These are phyloP conservation scores for Monascus purpureus DNA, from an alignment of 495 filamentous ascomycete species.

Conservation along the genomic window DNA sequence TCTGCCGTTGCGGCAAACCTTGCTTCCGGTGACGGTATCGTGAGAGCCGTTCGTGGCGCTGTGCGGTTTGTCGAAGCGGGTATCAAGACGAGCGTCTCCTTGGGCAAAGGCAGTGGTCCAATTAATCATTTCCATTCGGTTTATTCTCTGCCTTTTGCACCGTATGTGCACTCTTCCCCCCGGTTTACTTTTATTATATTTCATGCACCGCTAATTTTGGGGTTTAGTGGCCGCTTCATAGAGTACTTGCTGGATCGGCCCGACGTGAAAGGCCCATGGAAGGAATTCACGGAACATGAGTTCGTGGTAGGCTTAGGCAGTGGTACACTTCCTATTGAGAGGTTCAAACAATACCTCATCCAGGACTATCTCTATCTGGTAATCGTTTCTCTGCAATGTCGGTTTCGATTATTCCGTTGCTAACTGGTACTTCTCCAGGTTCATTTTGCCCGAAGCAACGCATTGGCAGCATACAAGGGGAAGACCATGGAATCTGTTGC, in stretches of 20 bases:
- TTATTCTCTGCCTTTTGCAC: slow-evolving; percentile 64
- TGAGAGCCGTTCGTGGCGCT: slow-evolving; percentile 51
- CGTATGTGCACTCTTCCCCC: slow-evolving; percentile 41
- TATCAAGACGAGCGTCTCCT: slow-evolving; percentile 57
- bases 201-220: too few relatives aligned
- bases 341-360: slow-evolving; percentile 73
- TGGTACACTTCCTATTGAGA: slow-evolving; percentile 54
- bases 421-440: slow-evolving; percentile 31
- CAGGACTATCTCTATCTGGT: slow-evolving; percentile 88
- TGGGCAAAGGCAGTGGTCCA: slow-evolving; percentile 75
- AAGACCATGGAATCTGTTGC: slow-evolving; percentile 58
- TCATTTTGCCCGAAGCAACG: slow-evolving; percentile 76
- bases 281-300: slow-evolving; percentile 57
- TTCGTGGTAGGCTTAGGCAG: slow-evolving; percentile 67
- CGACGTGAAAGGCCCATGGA: slow-evolving; percentile 59
- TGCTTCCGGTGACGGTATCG: slow-evolving; percentile 47
- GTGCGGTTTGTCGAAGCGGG: slow-evolving; percentile 73
- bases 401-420: background rate
- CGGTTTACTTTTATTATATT: too few relatives aligned
- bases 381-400: slow-evolving; percentile 6
- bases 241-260: slow-evolving; percentile 67
- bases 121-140: slow-evolving; percentile 90
- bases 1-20: slow-evolving; percentile 86
- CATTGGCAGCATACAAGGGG: slow-evolving; percentile 70
- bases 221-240: slow-evolving; percentile 58